Evolutionary conservation across 192 early-diverging fungal genomes (phyloP).

Genomic region (Podila epicladia): DNA sequence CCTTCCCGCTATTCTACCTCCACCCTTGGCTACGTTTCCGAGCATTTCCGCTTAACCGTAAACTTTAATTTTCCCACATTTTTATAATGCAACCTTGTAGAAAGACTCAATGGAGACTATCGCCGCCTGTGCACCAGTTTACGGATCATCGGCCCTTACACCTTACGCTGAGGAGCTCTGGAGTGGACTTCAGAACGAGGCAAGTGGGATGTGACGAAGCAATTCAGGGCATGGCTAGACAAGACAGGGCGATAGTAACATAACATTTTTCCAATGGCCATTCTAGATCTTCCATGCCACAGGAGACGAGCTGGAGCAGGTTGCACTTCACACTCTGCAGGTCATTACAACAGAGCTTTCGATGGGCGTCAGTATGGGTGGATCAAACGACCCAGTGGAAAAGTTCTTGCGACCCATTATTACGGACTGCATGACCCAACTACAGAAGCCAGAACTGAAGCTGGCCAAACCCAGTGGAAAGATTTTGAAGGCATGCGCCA

Average conservation of each 20-base stretch:
- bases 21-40: not conserved
- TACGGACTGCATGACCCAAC: slow-evolving; percentile 65
- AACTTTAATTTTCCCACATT: slow-evolving; percentile 32
- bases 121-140: slow-evolving; percentile 79
- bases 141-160: slow-evolving; percentile 72
- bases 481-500: slow-evolving; percentile 70
- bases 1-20: not conserved
- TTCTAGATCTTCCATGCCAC: slow-evolving; percentile 81
- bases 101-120: slow-evolving; percentile 93
- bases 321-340: slow-evolving; percentile 71
- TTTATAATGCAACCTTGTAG: slow-evolving; percentile 51
- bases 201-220: slow-evolving; percentile 6
- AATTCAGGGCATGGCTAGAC: not conserved
- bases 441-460: slow-evolving; percentile 73
- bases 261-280: slow-evolving; percentile 22
- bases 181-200: slow-evolving; percentile 77
- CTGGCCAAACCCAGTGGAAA: slow-evolving; percentile 72
- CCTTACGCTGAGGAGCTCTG: slow-evolving; percentile 79
- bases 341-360: slow-evolving; percentile 75
- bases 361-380: slow-evolving; percentile 55
- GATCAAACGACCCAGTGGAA: slow-evolving; percentile 56
- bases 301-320: slow-evolving; percentile 71
- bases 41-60: slow-evolving; percentile 8
- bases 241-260: not conserved
- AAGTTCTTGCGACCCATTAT: slow-evolving; percentile 61